Evolutionary conservation across 495 filamentous ascomycete genomes (phyloP), one percentile per base, ranked within the genome.

Genomic region (Xylaria longipes): DNA sequence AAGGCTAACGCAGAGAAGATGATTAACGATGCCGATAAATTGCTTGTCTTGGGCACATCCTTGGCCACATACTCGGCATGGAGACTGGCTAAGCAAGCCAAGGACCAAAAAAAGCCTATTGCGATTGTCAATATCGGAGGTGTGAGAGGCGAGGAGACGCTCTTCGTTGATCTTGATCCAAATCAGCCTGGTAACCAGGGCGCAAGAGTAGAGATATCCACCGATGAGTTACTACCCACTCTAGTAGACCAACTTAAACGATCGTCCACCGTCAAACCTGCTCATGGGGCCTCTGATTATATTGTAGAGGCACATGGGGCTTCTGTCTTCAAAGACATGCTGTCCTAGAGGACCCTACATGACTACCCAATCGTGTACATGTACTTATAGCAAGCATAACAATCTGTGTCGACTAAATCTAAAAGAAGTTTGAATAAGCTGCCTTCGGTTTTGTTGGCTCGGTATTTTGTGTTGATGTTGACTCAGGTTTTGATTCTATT

Each of bases 51-150:
- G 17, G 96, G 94, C 11, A 97, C 91, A 50, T 97, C 93, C 74
- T 84, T 99, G 60, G 96, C 96, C 11, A 98, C 96, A 0, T 98
- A 95, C 79, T 97, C 94, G 8, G 96, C 96, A 1, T 99, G 94
- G 93, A 86, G 95, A 71, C 78, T 99, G 46, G 94, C 91, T 9
- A 95, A 93, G 84, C 83, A 90, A 69, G 95, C 95, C 11, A 91
- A 91, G 70, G 91, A 94, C 73, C 84, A 87, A 73, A 91, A 91
- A 11, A 95, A 95, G 89, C 91, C 94, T 3, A 91, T 98, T 77
- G 95, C 88, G 0, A 89, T 97, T 62, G 82, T 97, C 66, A 97
- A 95, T 76, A 82, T 96, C 12, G 94, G 94, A 17, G 94, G 94
- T 8, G 91, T 95, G 25, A 87, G 94, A 73, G 94, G 93, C 52